A percentile compares a stretch with the other conserved stretches of the same genome.
Evolutionary conservation across 1,284 basidiomycete species (phyloP).

Genomic region (Apiotrichum domesticum): DNA sequence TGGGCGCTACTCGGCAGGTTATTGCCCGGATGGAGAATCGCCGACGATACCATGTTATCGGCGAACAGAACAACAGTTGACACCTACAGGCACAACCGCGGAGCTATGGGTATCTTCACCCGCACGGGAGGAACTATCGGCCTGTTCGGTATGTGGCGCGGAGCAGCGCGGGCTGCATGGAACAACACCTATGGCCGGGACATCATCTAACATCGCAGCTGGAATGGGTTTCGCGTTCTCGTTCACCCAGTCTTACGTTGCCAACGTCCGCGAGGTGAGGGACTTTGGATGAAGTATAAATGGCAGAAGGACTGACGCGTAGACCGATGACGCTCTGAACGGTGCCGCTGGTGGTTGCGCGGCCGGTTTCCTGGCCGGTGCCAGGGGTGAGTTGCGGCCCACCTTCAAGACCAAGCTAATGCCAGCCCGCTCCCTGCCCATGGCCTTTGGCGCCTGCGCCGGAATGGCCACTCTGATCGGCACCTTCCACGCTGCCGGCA

Average conservation of each 20-base stretch:
- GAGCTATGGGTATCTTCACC: conserved; percentile 80
- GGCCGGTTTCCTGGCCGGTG: conserved; percentile 82
- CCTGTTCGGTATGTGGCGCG: conserved; percentile 61
- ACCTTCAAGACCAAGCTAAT: conserved; percentile 1
- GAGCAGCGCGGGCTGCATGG: too few relatives aligned
- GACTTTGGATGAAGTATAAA: background rate
- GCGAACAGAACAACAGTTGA: background rate
- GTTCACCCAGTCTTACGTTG: conserved; percentile 69
- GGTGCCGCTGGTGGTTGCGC: conserved; percentile 85
- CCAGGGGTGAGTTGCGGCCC: conserved; percentile 57
- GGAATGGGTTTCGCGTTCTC: conserved; percentile 88
- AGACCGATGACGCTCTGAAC: conserved; percentile 74
- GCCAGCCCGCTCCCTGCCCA: conserved; percentile 73
- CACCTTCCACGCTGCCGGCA: conserved; percentile 74
- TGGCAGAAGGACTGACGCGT: background rate
- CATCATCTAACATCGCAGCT: conserved; percentile 51
- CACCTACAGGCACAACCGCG: conserved; percentile 58
- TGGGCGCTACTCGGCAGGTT: background rate
- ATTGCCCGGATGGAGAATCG: background rate
- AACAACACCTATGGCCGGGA: background rate
- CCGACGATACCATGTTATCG: background rate
- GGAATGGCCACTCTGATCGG: conserved; percentile 75
- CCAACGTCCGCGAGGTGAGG: conserved; percentile 64
- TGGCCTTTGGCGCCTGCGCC: conserved; percentile 73
- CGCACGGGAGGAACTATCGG: conserved; percentile 72